A percentile compares a stretch with the other conserved stretches of the same genome.
These are phyloP conservation scores for Bruguiera parviflora DNA, from an alignment of 345 rosid genomes.

Conservation along the genomic window DNA sequence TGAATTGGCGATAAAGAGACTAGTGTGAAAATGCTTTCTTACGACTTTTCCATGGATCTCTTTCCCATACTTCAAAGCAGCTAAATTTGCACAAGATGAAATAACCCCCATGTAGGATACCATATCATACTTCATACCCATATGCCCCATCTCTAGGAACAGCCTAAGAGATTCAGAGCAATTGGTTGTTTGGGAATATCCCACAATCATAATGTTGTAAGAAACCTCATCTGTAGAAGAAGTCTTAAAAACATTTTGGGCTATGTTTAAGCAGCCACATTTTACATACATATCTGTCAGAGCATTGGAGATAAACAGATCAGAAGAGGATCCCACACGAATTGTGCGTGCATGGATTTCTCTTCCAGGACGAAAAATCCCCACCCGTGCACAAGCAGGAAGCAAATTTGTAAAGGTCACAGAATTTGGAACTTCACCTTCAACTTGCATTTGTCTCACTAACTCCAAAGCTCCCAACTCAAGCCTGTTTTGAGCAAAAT, in stretches of 20 bases:
- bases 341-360: constrained; percentile 43
- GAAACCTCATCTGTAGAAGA: not conserved
- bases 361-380: constrained; percentile 35
- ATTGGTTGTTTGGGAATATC: not conserved
- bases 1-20: constrained; percentile 1
- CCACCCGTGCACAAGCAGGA: constrained; percentile 41
- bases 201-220: constrained; percentile 1
- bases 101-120: constrained; percentile 2
- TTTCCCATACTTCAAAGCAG: not conserved
- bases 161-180: not conserved
- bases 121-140: not conserved
- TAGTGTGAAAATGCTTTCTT: not conserved
- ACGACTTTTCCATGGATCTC: not conserved
- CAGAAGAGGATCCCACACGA: constrained; percentile 26
- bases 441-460: constrained; percentile 40
- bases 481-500: constrained; percentile 38
- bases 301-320: constrained; percentile 31
- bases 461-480: constrained; percentile 34
- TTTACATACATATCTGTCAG: not conserved
- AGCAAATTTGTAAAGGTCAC: constrained; percentile 47
- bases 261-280: not conserved
- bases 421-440: constrained; percentile 33
- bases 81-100: not conserved
- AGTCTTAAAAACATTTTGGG: not conserved
- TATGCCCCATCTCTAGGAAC: not conserved